These are phyloP conservation scores for Yarrowia bubula DNA, from an alignment of 805 yeast species.

Conservation along the genomic window DNA sequence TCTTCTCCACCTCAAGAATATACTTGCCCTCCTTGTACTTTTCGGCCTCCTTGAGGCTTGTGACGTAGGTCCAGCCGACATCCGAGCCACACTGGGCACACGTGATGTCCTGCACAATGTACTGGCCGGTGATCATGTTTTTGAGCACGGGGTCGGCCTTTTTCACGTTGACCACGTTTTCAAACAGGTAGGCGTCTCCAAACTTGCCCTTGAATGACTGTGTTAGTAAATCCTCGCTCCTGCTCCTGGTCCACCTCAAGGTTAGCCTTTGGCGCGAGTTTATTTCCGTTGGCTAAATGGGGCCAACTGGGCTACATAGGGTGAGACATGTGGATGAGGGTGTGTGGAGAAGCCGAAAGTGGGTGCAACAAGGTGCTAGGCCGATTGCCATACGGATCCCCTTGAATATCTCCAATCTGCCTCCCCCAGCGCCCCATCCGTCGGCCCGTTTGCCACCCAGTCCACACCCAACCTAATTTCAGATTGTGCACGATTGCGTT, in stretches of 20 bases:
- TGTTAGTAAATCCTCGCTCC: background rate
- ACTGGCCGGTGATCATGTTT: conserved; percentile 60
- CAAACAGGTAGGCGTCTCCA: conserved; percentile 58
- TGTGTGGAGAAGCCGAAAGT: too few relatives aligned
- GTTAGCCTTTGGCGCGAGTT: conserved; percentile 2
- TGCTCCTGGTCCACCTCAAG: background rate
- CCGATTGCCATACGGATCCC: too few relatives aligned
- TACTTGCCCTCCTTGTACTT: conserved; percentile 61
- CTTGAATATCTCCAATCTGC: background rate
- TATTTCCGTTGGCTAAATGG: conserved; percentile 6
- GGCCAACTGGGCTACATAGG: background rate
- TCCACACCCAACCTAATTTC: conserved; percentile 1
- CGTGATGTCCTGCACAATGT: conserved; percentile 53
- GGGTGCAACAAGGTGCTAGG: too few relatives aligned
- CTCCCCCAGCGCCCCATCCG: background rate
- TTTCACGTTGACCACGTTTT: conserved; percentile 48
- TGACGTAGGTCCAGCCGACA: conserved; percentile 65
- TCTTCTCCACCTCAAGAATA: conserved; percentile 47
- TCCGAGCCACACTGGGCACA: conserved; percentile 55
- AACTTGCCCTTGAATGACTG: conserved; percentile 52
- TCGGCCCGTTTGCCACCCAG: background rate
- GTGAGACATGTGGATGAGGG: background rate
- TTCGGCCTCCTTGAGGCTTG: conserved; percentile 48
- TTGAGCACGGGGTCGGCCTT: conserved; percentile 43
- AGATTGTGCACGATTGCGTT: conserved; percentile 25